Evolutionary conservation across 257 asterid species (phyloP).

Genomic region (Lithospermum erythrorhizon): DNA sequence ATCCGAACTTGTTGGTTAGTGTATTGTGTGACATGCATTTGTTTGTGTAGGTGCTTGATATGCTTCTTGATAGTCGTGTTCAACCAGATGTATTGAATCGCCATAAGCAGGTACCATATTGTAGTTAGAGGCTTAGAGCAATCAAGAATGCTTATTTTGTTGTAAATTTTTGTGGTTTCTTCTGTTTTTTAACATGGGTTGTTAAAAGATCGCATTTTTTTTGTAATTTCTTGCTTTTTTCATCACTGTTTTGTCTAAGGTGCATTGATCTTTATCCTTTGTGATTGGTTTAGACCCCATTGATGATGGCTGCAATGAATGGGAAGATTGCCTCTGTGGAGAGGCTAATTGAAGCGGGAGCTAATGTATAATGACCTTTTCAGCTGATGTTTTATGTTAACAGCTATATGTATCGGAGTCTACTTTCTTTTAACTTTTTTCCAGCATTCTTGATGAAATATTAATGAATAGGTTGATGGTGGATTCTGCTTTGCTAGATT

Average conservation of each 20-base stretch:
- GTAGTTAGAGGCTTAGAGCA: not conserved
- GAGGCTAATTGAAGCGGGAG: conserved; percentile 65
- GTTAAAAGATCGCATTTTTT: not conserved
- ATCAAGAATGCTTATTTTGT: not conserved
- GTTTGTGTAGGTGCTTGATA: conserved; percentile 45
- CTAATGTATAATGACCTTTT: conserved; percentile 39
- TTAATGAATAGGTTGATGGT: conserved; percentile 5
- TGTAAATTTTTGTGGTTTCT: not conserved
- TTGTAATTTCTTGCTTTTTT: not conserved
- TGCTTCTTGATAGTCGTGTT: conserved; percentile 58
- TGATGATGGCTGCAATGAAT: conserved; percentile 81
- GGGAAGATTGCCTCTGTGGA: conserved; percentile 60
- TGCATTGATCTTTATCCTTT: conserved; percentile 10
- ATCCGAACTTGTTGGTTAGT: too few relatives aligned
- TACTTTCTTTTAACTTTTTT: not conserved
- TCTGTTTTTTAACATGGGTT: not conserved
- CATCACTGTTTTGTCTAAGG: not conserved
- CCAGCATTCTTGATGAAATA: not conserved
- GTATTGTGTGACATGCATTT: not conserved
- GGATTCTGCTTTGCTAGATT: conserved; percentile 29
- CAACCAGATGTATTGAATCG: conserved; percentile 66
- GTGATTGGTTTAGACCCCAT: conserved; percentile 53
- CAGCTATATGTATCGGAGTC: not conserved
- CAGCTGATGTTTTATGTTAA: not conserved
- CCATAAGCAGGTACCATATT: conserved; percentile 57